These are phyloP conservation scores for Apiotrichum gamsii DNA, from an alignment of 1,284 basidiomycete species.

Conservation along the genomic window DNA sequence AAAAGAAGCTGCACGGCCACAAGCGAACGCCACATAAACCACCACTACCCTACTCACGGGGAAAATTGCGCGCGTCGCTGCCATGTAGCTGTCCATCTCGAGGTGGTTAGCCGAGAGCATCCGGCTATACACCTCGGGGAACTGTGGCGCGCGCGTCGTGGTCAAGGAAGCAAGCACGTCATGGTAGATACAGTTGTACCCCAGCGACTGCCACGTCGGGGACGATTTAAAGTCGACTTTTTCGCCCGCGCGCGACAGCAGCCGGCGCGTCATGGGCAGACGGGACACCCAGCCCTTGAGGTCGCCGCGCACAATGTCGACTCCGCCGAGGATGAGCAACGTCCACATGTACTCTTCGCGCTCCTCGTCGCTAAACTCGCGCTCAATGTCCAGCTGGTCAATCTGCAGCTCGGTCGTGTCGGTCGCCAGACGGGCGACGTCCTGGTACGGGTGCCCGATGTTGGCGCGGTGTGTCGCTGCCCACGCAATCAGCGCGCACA, in stretches of 20 bases:
- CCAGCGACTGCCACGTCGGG: slow-evolving; percentile 19
- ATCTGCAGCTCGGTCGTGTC: slow-evolving; percentile 27
- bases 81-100: slow-evolving; percentile 30
- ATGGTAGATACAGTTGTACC: slow-evolving; percentile 30
- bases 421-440: slow-evolving; percentile 25
- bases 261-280: slow-evolving; percentile 15
- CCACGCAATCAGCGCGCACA: slow-evolving; percentile 32
- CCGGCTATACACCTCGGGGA: slow-evolving; percentile 25
- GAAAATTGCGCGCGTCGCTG: slow-evolving; percentile 24
- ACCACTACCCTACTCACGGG: slow-evolving; percentile 16
- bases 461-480: slow-evolving; percentile 27
- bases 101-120: slow-evolving; percentile 20
- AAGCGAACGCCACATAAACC: no score
- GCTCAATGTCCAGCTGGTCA: slow-evolving; percentile 19
- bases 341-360: slow-evolving; percentile 32
- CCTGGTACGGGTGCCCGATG: slow-evolving; percentile 25
- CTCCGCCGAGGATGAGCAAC: slow-evolving; percentile 28
- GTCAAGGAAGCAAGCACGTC: slow-evolving; percentile 23
- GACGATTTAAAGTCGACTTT: slow-evolving; percentile 13
- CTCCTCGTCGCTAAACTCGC: slow-evolving; percentile 16
- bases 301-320: slow-evolving; percentile 26
- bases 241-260: slow-evolving; percentile 14
- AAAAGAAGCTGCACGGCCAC: background rate
- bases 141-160: slow-evolving; percentile 19
- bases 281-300: slow-evolving; percentile 18